phyloP scores from a whole-genome alignment of 306 rosid species.

The Glycine tomentella region DNA sequence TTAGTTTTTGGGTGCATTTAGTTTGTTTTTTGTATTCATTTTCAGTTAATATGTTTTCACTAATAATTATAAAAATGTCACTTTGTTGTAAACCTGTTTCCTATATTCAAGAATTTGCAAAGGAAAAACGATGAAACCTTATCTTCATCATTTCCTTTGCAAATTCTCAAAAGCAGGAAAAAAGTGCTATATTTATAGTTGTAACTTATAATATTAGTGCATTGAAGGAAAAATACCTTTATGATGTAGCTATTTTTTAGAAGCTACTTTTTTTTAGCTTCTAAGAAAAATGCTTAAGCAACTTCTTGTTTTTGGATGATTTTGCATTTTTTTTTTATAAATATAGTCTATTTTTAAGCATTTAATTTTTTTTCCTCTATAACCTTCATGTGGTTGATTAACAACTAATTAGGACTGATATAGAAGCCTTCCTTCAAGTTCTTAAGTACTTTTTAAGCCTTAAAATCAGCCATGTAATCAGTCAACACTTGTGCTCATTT shows the following conservation, averaged over 20 bases:
- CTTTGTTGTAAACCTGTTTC: conserved; percentile 3
- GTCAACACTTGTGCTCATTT: not conserved
- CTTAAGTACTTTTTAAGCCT: not conserved
- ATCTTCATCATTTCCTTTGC: conserved; percentile 4
- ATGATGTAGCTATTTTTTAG: not conserved
- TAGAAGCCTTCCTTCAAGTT: not conserved
- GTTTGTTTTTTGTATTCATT: not conserved
- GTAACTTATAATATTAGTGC: not conserved
- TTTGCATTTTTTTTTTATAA: not conserved
- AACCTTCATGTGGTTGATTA: conserved; percentile 6
- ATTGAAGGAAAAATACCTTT: not conserved
- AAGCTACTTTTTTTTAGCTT: not conserved
- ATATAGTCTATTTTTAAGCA: not conserved
- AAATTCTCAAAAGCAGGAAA: not conserved
- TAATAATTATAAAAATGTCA: not conserved
- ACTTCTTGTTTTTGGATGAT: not conserved
- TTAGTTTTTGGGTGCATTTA: conserved; percentile 14
- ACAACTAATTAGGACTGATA: conserved; percentile 12
- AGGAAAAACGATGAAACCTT: not conserved
- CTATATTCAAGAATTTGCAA: not conserved
- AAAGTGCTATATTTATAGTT: not conserved
- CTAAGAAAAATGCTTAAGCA: not conserved
- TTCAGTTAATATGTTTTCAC: too few relatives aligned
- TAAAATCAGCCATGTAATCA: not conserved
- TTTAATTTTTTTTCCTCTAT: too few relatives aligned